Percentiles rank a stretch among this genome's conserved stretches.
Evolutionary conservation across 441 rosid species (phyloP).

Genomic region (Erodium moschatum): DNA sequence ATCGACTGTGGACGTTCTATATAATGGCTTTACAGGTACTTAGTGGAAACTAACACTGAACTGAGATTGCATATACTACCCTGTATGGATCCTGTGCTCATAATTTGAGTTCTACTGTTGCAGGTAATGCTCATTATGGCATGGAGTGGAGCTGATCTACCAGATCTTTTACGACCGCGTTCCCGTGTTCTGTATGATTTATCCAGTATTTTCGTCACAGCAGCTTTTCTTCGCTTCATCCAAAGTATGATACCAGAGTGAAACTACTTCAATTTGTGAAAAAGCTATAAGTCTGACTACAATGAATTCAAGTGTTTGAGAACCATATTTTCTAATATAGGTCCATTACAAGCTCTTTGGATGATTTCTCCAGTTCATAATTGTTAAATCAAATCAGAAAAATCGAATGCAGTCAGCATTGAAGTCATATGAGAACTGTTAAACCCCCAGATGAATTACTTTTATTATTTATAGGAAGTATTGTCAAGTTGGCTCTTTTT

Average conservation of each 20-base stretch:
- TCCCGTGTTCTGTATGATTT: slow-evolving; percentile 42
- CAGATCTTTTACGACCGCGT: slow-evolving; percentile 42
- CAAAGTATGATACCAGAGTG: slow-evolving; percentile 49
- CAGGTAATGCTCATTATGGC: slow-evolving; percentile 87
- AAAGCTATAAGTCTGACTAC: not conserved
- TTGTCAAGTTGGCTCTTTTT: too few species aligned
- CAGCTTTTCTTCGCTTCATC: slow-evolving; percentile 77
- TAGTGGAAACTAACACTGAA: slow-evolving; percentile 2
- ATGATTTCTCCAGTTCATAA: not conserved
- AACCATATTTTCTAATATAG: not conserved
- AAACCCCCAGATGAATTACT: too few species aligned
- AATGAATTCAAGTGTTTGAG: too few species aligned
- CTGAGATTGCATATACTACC: not conserved
- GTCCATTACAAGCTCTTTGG: not conserved
- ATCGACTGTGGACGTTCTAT: slow-evolving; percentile 90
- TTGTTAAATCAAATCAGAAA: not conserved
- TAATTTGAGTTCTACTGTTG: slow-evolving; percentile 18
- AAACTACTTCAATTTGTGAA: not conserved
- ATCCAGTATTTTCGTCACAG: slow-evolving; percentile 60
- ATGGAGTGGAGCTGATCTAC: slow-evolving; percentile 48
- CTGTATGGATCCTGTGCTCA: slow-evolving; percentile 1
- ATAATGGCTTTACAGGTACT: slow-evolving; percentile 80
- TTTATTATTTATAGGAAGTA: too few species aligned
- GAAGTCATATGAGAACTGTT: not conserved
- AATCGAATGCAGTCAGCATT: not conserved